These are phyloP conservation scores for Teratosphaeria epicoccoides DNA, from an alignment of 2,329 filamentous ascomycete species.

Conservation along the genomic window DNA sequence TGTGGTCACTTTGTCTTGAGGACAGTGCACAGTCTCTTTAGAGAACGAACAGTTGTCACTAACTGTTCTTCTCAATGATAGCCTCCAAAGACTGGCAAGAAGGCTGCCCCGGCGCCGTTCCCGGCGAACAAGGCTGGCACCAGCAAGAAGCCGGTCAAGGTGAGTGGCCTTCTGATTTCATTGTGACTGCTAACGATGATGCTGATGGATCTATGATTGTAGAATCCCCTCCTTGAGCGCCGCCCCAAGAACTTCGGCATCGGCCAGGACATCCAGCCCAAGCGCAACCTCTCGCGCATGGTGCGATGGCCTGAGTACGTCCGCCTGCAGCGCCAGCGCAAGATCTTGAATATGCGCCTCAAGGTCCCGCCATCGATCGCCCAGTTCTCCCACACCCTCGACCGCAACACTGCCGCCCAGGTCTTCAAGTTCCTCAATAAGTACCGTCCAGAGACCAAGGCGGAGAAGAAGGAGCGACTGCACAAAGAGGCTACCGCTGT, in stretches of 20 bases:
- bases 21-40: constrained; percentile 60
- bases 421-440: constrained; percentile 99
- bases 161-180: constrained; percentile 41
- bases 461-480: constrained; percentile 99
- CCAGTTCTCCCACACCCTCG: constrained; percentile 95
- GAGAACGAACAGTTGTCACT: constrained; percentile 81
- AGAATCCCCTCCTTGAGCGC: constrained; percentile 99
- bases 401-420: constrained; percentile 93
- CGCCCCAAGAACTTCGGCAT: constrained; percentile 95
- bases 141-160: constrained; percentile 93
- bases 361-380: constrained; percentile 96
- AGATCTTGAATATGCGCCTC: constrained; percentile 96
- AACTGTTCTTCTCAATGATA: constrained; percentile 99
- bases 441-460: constrained; percentile 98
- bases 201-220: constrained; percentile 7
- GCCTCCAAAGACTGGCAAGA: constrained; percentile 95
- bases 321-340: constrained; percentile 85
- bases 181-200: neutral
- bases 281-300: constrained; percentile 92
- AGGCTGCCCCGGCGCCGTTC: constrained; percentile 94
- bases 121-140: constrained; percentile 78
- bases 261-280: constrained; percentile 96
- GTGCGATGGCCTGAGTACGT: constrained; percentile 99
- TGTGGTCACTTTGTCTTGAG: constrained; percentile 41
- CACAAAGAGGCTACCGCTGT: constrained; percentile 96